Base-by-base conservation (phyloP, 345 rosid genomes). In the Acer negundo region DNA sequence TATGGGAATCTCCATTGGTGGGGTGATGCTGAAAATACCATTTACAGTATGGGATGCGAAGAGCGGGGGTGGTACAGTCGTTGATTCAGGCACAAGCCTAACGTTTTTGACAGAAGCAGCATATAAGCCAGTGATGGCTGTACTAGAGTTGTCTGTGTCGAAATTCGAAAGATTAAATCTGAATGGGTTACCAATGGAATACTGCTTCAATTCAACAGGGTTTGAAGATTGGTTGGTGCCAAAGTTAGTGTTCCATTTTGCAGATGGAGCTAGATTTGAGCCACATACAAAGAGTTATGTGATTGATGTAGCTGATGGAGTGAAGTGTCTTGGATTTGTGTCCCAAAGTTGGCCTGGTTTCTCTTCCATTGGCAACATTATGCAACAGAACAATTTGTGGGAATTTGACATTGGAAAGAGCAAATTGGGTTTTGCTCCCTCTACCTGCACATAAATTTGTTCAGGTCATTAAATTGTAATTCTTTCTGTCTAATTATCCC, bases 341-440 rank as follows among this genome's bases (percentile, higher is more conserved):
- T 38, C 83, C 5, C 83, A 77, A 10, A 7, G 22, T 19, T 72
- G 75, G 72, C 79, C 82, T 23, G 85, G 83, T 16, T 12, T 58
- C 15, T 78, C 82, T 62, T 76, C 82, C 2, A 66, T 88, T 6
- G 91, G 93, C 35, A 90, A 90, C 69, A 86, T 90, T 31, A 82
- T 85, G 89, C 97, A 91, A 77, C 96, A 91, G 70, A 91, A 90
- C 42, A 79, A 86, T 79, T 72, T 92, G 68, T 92, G 96, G 96
- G 89, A 85, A 79, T 90, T 83, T 74, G 84, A 91, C 76, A 76
- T 87, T 16, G 63, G 6, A 19, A 80, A 81, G 2, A 69, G 73
- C 10, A 83, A 69, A 70, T 72, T 91, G 78, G 87, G 88, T 24
- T 91, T 87, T 77, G 85, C 86, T 78, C 90, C 94, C 20, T 90